Evolutionary conservation across 2,329 filamentous ascomycete species (phyloP), one percentile per base, ranked within the genome.

Genomic region (Claviceps paspali): DNA sequence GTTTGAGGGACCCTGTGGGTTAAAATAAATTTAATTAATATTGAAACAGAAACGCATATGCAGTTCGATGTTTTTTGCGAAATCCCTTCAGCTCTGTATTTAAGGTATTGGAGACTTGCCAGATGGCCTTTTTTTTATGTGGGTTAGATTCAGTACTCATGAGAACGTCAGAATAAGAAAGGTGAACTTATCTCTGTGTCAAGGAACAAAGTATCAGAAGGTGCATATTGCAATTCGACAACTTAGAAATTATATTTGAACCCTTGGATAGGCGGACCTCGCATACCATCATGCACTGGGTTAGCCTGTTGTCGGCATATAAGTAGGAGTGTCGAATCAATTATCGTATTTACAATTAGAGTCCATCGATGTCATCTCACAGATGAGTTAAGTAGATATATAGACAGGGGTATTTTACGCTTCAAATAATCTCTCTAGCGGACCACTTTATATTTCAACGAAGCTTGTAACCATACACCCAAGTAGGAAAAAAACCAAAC

Each of bases 401-500:
- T 5, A 8, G 21, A 5, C 21, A 22, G 21, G 8, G 23, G 23
- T 36, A 27, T 27, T 37, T 31, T 15, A 5, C 29, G 3, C 26
- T 31, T 12, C 3, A 21, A 12, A 26, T 14, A 10, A 24, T 26
- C 22, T 21, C 9, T 24, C 27, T 23, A 23, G 27, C 12, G 23
- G 21, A 29, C 27, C 22, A 23, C 2, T n/a, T 6, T 30, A 24
- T 4, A 28, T 23, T n/a, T 27, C 28, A 26, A 12, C 12, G 22
- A 40, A 23, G 38, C 24, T 29, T 24, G 9, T 24, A 36, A 45
- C 40, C 48, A 47, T 46, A 48, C 43, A 53, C 48, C 21, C 19
- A 52, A 49, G 45, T 48, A 42, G 34, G 47, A 43, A 47, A 39
- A 42, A 42, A 43, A 39, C 17, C 9, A 7, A 17, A 28, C 4